Evolutionary conservation across 257 asterid species (phyloP).

Genomic region (Asclepias syriaca): DNA sequence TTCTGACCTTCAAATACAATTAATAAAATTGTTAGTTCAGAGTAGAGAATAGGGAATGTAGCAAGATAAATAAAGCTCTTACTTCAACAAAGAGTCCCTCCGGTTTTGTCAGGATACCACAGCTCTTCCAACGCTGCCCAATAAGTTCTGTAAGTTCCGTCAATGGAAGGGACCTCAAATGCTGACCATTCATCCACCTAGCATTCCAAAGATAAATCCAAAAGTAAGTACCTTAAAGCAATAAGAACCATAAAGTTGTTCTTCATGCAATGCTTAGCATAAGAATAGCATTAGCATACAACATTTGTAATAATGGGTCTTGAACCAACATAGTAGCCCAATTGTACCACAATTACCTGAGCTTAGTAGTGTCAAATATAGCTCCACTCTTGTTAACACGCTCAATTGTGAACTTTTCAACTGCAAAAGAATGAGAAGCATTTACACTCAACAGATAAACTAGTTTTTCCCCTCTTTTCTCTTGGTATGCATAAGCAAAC

Average conservation of each 20-base stretch:
- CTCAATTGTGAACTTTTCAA: constrained; percentile 76
- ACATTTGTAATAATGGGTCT: neutral
- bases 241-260: constrained; percentile 1
- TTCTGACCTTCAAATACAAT: neutral
- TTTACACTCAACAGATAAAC: neutral
- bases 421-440: constrained; percentile 42
- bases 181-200: constrained; percentile 99
- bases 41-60: neutral
- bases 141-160: constrained; percentile 49
- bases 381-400: constrained; percentile 97
- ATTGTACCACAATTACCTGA: constrained; percentile 48
- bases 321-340: neutral
- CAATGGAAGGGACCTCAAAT: constrained; percentile 75
- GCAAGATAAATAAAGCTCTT: constrained; percentile 12
- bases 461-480: neutral
- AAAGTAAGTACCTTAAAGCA: constrained; percentile 16
- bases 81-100: constrained; percentile 75
- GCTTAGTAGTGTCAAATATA: constrained; percentile 71
- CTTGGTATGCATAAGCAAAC: neutral
- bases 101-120: constrained; percentile 50
- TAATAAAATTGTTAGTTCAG: neutral
- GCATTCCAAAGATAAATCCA: constrained; percentile 25
- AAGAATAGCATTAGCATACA: constrained; percentile 14
- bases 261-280: neutral
- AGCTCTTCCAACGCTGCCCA: constrained; percentile 75